These are phyloP conservation scores for Lasiodiplodia hormozganensis DNA, from an alignment of 2,329 filamentous ascomycete genomes.

Conservation along the genomic window DNA sequence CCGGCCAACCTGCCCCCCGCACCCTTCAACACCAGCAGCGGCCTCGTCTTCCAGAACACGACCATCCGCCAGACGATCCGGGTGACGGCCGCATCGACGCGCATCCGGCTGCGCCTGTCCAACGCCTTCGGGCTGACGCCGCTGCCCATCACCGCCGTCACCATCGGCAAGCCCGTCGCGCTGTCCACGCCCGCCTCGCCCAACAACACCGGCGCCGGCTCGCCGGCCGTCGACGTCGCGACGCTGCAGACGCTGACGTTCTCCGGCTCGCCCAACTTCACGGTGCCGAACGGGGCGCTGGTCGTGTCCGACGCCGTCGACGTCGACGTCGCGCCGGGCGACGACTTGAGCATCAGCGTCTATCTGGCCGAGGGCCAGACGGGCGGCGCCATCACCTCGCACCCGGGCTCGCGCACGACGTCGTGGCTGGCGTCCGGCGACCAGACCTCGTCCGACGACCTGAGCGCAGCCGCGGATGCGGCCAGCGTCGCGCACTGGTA, in stretches of 20 bases:
- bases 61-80: conserved; percentile 72
- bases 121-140: conserved; percentile 69
- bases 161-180: conserved; percentile 58
- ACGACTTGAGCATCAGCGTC: conserved; percentile 61
- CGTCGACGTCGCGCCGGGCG: not conserved
- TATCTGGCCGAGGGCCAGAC: conserved; percentile 65
- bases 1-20: conserved; percentile 65
- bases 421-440: conserved; percentile 67
- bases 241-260: conserved; percentile 66
- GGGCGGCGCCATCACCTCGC: conserved; percentile 65
- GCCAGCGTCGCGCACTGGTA: conserved; percentile 54
- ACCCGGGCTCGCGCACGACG: conserved; percentile 60
- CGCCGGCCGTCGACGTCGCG: conserved; percentile 58
- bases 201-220: conserved; percentile 57
- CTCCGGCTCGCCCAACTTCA: conserved; percentile 59
- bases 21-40: conserved; percentile 52
- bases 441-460: conserved; percentile 56
- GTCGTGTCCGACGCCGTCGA: conserved; percentile 64
- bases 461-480: conserved; percentile 47
- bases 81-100: conserved; percentile 62
- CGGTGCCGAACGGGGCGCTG: conserved; percentile 62
- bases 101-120: conserved; percentile 68
- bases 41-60: conserved; percentile 50
- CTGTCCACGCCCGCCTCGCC: not conserved
- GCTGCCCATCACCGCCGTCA: conserved; percentile 65